A percentile compares a stretch with the other conserved stretches of the same genome.
phyloP scores from a whole-genome alignment of 768 basidiomycete species.

The Rhodotorula taiwanensis region DNA sequence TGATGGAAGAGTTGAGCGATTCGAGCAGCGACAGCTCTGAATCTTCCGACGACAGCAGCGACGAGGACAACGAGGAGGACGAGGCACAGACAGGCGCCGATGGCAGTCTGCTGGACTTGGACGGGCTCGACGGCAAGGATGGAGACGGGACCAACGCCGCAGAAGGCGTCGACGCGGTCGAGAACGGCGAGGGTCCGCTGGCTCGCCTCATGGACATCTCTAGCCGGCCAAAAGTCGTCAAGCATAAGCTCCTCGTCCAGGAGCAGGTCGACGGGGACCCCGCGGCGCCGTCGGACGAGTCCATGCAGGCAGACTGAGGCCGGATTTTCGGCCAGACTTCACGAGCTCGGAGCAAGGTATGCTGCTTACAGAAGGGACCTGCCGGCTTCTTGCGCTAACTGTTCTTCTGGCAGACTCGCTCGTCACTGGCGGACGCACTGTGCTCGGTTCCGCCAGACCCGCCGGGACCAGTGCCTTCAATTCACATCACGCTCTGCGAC shows the following conservation, averaged over 20 bases:
- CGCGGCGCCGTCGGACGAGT: background rate
- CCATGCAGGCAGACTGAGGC: constrained; percentile 18
- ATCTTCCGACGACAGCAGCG: constrained; percentile 1
- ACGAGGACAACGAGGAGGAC: constrained; percentile 12
- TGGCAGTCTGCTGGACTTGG: no score
- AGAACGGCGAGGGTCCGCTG: background rate
- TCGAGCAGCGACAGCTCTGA: no score
- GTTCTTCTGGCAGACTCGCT: no score
- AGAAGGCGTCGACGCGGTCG: background rate
- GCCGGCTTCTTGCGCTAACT: no score
- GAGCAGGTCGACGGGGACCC: background rate
- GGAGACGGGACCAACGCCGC: background rate
- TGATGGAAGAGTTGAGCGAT: constrained; percentile 25
- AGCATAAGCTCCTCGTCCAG: constrained; percentile 6
- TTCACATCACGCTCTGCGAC: no score
- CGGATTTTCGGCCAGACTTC: no score
- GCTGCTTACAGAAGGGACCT: no score
- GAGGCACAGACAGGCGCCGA: no score
- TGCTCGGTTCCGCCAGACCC: no score
- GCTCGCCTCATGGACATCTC: constrained; percentile 21
- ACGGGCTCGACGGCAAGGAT: background rate
- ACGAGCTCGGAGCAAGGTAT: background rate
- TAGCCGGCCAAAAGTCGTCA: background rate
- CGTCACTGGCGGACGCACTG: no score
- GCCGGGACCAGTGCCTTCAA: no score